These are phyloP conservation scores for Mucor velutinosus DNA, from an alignment of 371 early-diverging fungal species.

Conservation along the genomic window DNA sequence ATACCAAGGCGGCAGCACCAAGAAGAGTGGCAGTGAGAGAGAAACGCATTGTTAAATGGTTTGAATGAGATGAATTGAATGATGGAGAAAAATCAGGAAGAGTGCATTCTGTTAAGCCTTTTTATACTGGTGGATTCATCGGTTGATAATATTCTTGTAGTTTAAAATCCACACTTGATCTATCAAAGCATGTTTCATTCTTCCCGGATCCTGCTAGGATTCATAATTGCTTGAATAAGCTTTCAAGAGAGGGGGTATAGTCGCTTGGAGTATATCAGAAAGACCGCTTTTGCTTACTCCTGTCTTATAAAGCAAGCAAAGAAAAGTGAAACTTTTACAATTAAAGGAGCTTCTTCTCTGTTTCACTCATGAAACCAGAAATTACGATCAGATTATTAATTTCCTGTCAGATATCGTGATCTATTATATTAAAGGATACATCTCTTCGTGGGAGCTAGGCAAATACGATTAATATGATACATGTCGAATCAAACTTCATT, in stretches of 20 bases:
- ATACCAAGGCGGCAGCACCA: constrained; percentile 13
- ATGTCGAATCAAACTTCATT: too few species aligned
- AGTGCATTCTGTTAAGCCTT: neutral
- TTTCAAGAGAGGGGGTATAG: neutral
- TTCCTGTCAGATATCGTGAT: too few species aligned
- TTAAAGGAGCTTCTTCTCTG: neutral
- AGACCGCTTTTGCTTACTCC: neutral
- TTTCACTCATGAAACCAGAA: too few species aligned
- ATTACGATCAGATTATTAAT: too few species aligned
- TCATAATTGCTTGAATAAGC: neutral
- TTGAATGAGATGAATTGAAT: neutral
- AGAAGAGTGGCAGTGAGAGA: constrained; percentile 16
- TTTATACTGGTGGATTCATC: neutral
- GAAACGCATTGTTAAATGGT: constrained; percentile 15
- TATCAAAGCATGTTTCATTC: neutral
- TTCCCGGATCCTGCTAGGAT: neutral
- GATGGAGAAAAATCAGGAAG: neutral
- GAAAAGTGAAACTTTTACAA: neutral
- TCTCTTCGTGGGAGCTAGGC: too few species aligned
- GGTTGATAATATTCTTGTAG: neutral
- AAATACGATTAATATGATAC: too few species aligned
- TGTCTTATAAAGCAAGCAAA: neutral
- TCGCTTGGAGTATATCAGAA: neutral
- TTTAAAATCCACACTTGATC: neutral
- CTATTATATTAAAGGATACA: too few species aligned